Percentiles rank a stretch among this genome's conserved stretches.
Conservation (phyloP, 768 basidiomycete genomes). For the Fomitopsis pulvina region DNA sequence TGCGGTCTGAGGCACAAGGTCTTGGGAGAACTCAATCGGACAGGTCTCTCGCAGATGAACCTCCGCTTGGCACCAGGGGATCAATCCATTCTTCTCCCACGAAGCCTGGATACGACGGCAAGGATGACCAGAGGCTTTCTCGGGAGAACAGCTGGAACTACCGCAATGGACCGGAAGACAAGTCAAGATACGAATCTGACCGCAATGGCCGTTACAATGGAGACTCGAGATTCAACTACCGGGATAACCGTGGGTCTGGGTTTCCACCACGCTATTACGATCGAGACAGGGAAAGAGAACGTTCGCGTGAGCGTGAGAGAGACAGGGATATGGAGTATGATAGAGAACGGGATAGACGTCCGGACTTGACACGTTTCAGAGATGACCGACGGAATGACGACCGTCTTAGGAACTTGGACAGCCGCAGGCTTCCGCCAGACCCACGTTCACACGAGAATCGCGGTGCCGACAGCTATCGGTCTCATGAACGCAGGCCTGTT, state of each 20-base stretch:
- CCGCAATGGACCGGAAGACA: constrained; percentile 19
- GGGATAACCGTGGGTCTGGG: constrained; percentile 1
- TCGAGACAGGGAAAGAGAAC: constrained; percentile 28
- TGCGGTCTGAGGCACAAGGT: not conserved
- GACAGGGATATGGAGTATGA: constrained; percentile 31
- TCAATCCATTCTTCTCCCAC: constrained; percentile 25
- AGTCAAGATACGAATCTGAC: constrained; percentile 13
- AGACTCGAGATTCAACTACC: not conserved
- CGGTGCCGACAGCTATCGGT: constrained; percentile 30
- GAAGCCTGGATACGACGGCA: constrained; percentile 18
- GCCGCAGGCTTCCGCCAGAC: constrained; percentile 38
- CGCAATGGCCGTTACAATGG: constrained; percentile 3
- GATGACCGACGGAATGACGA: constrained; percentile 36
- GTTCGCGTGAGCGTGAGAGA: constrained; percentile 24
- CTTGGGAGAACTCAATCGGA: constrained; percentile 1
- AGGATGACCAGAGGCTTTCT: constrained; percentile 18
- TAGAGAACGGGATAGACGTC: constrained; percentile 28
- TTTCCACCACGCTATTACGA: constrained; percentile 2
- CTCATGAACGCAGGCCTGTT: constrained; percentile 25
- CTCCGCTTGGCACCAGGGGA: not conserved
- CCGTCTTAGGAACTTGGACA: constrained; percentile 25
- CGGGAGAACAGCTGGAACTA: constrained; percentile 18
- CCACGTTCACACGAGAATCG: constrained; percentile 42
- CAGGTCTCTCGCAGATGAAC: not conserved
- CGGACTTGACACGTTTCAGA: constrained; percentile 30